phyloP scores from a whole-genome alignment of 2,329 filamentous ascomycete species.

The Atkinsonella hypoxylon region DNA sequence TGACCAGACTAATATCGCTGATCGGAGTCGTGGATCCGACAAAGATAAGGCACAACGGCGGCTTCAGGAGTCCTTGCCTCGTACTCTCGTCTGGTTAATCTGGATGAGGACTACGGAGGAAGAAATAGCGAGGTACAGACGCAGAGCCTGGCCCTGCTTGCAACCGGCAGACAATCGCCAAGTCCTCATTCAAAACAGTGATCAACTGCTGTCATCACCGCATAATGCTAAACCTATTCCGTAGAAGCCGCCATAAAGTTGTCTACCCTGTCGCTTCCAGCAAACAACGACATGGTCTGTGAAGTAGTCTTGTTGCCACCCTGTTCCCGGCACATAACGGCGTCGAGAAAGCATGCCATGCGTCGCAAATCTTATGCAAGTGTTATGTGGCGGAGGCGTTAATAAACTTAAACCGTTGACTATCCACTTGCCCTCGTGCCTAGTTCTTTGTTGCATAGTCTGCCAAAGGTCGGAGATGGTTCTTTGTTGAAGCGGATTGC shows the following conservation, averaged over 20 bases:
- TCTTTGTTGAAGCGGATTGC: not conserved
- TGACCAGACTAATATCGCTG: not conserved
- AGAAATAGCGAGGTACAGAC: not conserved
- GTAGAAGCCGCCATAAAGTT: not conserved
- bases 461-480: not conserved
- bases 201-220: not conserved
- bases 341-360: slow-evolving; percentile 1
- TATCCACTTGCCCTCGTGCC: not conserved
- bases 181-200: not conserved
- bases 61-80: too few relatives aligned
- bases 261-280: not conserved
- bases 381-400: not conserved
- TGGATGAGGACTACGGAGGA: too few relatives aligned
- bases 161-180: not conserved
- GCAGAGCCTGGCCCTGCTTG: not conserved
- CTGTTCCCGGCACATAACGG: not conserved
- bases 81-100: too few relatives aligned
- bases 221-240: too few relatives aligned
- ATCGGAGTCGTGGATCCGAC: not conserved
- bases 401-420: slow-evolving; percentile 37
- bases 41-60: too few relatives aligned
- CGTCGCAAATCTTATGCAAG: not conserved
- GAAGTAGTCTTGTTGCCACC: not conserved
- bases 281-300: not conserved
- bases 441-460: not conserved